A percentile compares a stretch with the other conserved stretches of the same genome.
phyloP scores from a whole-genome alignment of 2,329 filamentous ascomycete genomes.

The Blastomyces gilchristii region DNA sequence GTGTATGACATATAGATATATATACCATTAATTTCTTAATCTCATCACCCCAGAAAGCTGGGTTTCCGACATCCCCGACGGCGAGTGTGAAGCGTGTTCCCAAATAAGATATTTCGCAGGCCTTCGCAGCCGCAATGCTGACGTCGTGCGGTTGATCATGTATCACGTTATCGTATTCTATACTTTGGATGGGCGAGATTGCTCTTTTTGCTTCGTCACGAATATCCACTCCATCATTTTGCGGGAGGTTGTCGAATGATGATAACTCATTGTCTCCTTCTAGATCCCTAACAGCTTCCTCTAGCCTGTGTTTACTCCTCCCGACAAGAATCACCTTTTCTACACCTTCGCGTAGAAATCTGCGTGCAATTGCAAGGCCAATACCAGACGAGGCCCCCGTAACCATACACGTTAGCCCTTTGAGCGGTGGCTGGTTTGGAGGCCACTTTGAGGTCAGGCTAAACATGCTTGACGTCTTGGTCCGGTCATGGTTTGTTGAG shows the following conservation, averaged over 20 bases:
- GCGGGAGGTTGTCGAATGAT: neutral
- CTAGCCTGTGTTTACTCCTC: slow-evolving; percentile 42
- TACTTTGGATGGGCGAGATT: neutral
- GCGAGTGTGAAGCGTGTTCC: slow-evolving; percentile 15
- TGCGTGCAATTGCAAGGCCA: slow-evolving; percentile 54
- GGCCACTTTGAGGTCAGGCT: neutral
- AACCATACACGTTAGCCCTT: slow-evolving; percentile 42
- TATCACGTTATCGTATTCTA: slow-evolving; percentile 1
- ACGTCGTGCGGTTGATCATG: slow-evolving; percentile 3
- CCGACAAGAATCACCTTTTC: slow-evolving; percentile 50
- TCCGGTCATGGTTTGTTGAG: neutral
- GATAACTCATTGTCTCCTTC: slow-evolving; percentile 6
- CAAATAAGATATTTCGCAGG: slow-evolving; percentile 6
- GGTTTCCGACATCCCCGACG: slow-evolving; percentile 28
- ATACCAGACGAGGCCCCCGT: slow-evolving; percentile 64
- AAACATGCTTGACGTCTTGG: neutral
- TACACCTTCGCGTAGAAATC: slow-evolving; percentile 55
- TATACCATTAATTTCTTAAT: slow-evolving; percentile 32
- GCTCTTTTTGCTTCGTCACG: neutral
- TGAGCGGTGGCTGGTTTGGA: slow-evolving; percentile 18
- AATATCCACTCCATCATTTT: neutral
- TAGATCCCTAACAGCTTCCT: slow-evolving; percentile 26
- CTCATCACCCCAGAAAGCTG: slow-evolving; percentile 22
- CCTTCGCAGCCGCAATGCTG: neutral
- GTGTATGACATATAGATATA: neutral